These are phyloP conservation scores for Aspergillus carlsbadensis DNA, from an alignment of 495 filamentous ascomycete genomes.

Conservation along the genomic window DNA sequence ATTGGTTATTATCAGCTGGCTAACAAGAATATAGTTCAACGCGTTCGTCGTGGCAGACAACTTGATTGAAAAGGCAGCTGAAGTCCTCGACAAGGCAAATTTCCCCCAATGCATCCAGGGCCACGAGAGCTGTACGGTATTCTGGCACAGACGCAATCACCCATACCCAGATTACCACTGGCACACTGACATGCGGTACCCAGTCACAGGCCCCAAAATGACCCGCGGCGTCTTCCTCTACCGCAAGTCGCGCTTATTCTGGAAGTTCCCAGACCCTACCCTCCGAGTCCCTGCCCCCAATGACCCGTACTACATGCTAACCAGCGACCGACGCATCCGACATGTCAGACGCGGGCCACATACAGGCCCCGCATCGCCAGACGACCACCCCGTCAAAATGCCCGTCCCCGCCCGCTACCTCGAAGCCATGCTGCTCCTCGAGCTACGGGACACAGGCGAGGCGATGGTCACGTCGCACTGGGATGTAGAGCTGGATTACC, in stretches of 20 bases:
- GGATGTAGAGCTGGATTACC: too few relatives aligned
- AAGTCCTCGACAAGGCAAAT: not conserved
- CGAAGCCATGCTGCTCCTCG: not conserved
- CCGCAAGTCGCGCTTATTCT: conserved; percentile 5
- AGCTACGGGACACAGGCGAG: not conserved
- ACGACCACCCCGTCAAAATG: not conserved
- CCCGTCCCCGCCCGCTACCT: not conserved
- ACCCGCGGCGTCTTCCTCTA: not conserved
- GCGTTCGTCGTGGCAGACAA: not conserved
- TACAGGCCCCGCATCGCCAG: not conserved
- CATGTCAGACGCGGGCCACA: not conserved
- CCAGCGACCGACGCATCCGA: not conserved
- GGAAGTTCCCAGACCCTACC: not conserved
- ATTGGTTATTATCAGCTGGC: too few relatives aligned
- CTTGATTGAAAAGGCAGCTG: not conserved
- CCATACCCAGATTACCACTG: conserved; percentile 3
- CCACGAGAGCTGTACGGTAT: not conserved
- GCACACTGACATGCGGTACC: not conserved
- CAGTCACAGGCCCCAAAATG: not conserved
- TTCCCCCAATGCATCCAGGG: not conserved
- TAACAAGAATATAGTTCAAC: not conserved
- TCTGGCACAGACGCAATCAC: not conserved
- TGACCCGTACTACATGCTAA: not conserved
- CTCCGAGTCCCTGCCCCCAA: not conserved
- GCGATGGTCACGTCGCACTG: conserved; percentile 24